Conservation (phyloP, 306 rosid species). For the Castanea mollissima region DNA sequence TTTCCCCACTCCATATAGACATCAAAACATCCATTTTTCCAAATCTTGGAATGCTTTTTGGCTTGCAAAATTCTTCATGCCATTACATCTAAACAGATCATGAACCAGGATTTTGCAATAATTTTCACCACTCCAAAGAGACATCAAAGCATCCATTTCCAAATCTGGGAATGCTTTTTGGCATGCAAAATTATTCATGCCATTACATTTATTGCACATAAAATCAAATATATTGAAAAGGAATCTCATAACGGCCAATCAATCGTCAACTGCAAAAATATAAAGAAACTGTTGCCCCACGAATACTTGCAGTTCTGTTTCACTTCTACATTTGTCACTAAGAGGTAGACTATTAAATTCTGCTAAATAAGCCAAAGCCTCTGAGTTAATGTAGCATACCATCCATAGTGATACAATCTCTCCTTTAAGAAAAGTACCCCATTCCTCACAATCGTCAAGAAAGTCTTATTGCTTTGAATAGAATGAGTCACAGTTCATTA, state of each 20-base stretch:
- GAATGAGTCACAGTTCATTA: slow-evolving; percentile 86
- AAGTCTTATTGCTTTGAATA: slow-evolving; percentile 72
- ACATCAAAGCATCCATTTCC: too few species aligned
- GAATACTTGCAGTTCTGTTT: slow-evolving; percentile 22
- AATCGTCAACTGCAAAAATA: neutral
- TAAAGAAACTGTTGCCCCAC: slow-evolving; percentile 15
- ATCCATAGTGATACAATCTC: slow-evolving; percentile 81
- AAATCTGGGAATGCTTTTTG: too few species aligned
- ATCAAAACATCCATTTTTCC: neutral
- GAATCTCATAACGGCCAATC: neutral
- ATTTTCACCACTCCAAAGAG: too few species aligned
- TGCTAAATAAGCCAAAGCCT: slow-evolving; percentile 66
- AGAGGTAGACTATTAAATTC: slow-evolving; percentile 55
- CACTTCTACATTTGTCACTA: slow-evolving; percentile 20
- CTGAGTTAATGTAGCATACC: slow-evolving; percentile 68
- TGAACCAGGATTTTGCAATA: too few species aligned
- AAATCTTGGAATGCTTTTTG: neutral
- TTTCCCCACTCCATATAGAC: neutral
- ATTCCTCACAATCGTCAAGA: slow-evolving; percentile 55
- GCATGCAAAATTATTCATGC: too few species aligned
- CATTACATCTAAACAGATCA: too few species aligned
- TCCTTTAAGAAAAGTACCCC: slow-evolving; percentile 75
- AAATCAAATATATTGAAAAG: neutral
- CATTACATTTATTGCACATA: too few species aligned
- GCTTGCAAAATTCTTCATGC: too few species aligned